Percentiles rank a stretch among this genome's conserved stretches.
Conservation (phyloP, 2,329 filamentous ascomycete species). For the Paecilomyces niveus region DNA sequence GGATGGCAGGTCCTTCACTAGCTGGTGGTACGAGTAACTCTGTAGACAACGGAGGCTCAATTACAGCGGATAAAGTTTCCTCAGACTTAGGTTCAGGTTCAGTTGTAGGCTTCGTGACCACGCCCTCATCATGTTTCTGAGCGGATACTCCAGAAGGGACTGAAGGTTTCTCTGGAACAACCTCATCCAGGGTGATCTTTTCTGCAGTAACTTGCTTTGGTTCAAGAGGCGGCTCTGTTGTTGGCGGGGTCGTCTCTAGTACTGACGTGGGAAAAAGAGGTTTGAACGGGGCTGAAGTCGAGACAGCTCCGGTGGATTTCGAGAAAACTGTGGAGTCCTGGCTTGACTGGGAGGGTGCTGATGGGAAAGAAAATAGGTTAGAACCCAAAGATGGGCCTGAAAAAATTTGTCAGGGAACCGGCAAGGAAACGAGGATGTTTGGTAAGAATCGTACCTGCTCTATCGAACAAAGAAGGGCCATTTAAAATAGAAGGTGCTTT, state of each 20-base stretch:
- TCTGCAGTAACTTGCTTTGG: neutral
- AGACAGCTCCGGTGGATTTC: neutral
- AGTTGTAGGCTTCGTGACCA: neutral
- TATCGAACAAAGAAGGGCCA: neutral
- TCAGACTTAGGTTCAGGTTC: neutral
- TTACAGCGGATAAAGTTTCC: neutral
- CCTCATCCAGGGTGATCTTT: neutral
- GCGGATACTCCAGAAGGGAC: neutral
- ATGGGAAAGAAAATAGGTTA: neutral
- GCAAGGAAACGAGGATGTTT: neutral
- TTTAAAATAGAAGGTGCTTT: neutral
- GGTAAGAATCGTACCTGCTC: neutral
- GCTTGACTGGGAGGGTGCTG: neutral
- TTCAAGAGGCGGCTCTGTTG: neutral
- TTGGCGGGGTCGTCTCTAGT: neutral
- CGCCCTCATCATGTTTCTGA: neutral
- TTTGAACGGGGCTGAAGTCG: neutral
- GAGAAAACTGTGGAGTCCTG: neutral
- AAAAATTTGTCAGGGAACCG: neutral
- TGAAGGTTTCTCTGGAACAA: neutral
- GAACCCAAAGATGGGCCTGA: neutral
- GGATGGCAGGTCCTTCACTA: neutral
- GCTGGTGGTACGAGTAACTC: neutral
- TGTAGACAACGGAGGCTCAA: neutral
- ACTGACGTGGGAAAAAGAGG: neutral